A percentile compares a stretch with the other conserved stretches of the same genome.
Evolutionary conservation across 257 asterid genomes (phyloP).

Genomic region (Plantago ovata): DNA sequence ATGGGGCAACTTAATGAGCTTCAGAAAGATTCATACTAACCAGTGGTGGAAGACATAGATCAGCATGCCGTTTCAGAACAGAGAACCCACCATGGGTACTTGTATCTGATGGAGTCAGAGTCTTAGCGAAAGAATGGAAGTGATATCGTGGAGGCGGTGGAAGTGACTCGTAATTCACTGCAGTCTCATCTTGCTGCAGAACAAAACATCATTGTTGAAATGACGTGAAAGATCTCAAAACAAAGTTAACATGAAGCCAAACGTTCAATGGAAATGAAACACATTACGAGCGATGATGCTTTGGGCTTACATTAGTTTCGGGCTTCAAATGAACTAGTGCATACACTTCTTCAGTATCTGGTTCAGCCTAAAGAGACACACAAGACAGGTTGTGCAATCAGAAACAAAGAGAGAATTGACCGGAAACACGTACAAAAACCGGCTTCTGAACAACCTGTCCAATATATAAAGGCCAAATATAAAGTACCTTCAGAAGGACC

Average conservation of each 20-base stretch:
- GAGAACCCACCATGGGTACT: conserved; percentile 99
- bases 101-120: conserved; percentile 95
- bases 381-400: neutral
- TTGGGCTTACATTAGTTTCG: neutral
- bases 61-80: conserved; percentile 95
- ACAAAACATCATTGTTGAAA: neutral
- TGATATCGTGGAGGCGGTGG: conserved; percentile 1
- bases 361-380: conserved; percentile 6
- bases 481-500: conserved; percentile 47
- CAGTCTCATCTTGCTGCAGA: neutral
- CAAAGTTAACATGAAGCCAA: neutral
- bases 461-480: too few species aligned
- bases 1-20: too few species aligned
- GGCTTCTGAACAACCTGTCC: neutral
- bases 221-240: neutral
- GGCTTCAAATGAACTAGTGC: neutral
- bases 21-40: conserved; percentile 26
- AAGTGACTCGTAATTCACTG: neutral
- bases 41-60: conserved; percentile 95
- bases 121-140: conserved; percentile 70
- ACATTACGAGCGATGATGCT: neutral
- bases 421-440: too few species aligned
- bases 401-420: neutral
- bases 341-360: conserved; percentile 10
- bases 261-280: neutral